Base-by-base conservation (phyloP, 1,284 basidiomycete genomes). In the Cryptococcus sp. region DNA sequence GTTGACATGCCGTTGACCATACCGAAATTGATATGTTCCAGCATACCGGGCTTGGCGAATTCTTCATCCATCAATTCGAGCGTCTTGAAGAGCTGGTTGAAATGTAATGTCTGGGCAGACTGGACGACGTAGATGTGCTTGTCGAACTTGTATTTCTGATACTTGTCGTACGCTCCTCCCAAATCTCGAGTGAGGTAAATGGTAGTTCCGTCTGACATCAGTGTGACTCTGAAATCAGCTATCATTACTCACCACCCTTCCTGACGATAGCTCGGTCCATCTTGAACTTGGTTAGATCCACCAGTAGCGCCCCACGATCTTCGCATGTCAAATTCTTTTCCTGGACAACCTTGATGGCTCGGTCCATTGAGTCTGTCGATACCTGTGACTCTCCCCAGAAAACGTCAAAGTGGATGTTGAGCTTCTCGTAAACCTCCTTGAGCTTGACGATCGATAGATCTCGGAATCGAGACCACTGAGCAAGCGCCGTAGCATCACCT, bases 131-230 rank as follows among this genome's bases (percentile, higher is more conserved):
- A 94, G 70, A 98, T 88, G 88, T 97, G 94, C 79, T 97, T 97
- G 83, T 98, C 92, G 64, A 97, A 96, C 54, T 87, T 83, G 80
- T 91, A 91, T 71, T 88, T 85, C 62, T 90, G 85, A 78, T 86
- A 91, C 60, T 94, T 88, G 78, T 98, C 88, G 62, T 88, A 86
- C 0, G 93, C 92, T 43, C 86, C 94, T 43, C 86, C 94, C 57
- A 98, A 91, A 76, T 99, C 94, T 57, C 94, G 89, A n/a, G 93
- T 97, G 57, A 98, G 85, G 77, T 99, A 99, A 62, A 98, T 93
- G 0, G 90, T 90, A 5, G 94, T 97, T 22, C 94, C 94, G 67
- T 98, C 94, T 89, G 63, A 16, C 13, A 37, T 46, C 46, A 50
- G 31, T 25, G 25, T 11, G 3, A 32, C 16, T 41, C n/a, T 22